phyloP scores from a whole-genome alignment of 257 asterid species.

The Nicotiana paniculata region DNA sequence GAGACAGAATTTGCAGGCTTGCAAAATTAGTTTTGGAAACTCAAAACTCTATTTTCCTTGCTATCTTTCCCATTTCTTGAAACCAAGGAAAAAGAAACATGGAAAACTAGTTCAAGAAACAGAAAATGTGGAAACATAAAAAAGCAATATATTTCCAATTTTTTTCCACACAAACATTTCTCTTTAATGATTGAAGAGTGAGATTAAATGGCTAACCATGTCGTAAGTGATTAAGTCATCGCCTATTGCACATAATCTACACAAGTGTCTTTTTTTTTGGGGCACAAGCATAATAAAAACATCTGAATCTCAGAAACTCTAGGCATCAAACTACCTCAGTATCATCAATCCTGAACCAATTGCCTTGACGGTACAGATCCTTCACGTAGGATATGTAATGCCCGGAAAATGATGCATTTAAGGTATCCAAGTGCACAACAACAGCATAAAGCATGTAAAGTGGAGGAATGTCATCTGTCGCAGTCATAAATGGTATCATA shows the following conservation, averaged over 20 bases:
- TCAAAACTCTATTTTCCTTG: background rate
- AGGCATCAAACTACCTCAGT: constrained; percentile 45
- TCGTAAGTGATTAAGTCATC: background rate
- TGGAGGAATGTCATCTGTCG: constrained; percentile 72
- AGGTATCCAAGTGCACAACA: constrained; percentile 71
- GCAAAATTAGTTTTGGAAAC: background rate
- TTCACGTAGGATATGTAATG: constrained; percentile 74
- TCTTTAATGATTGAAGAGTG: background rate
- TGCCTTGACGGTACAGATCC: constrained; percentile 60
- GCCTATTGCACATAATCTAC: background rate
- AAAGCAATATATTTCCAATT: background rate
- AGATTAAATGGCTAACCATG: background rate
- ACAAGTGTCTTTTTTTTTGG: background rate
- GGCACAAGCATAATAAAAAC: background rate
- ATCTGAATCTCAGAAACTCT: background rate
- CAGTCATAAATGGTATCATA: constrained; percentile 76
- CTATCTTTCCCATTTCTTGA: background rate
- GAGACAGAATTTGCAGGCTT: background rate
- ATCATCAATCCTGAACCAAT: constrained; percentile 79
- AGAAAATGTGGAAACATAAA: background rate
- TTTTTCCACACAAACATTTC: background rate
- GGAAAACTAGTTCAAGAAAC: background rate
- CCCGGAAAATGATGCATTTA: constrained; percentile 72
- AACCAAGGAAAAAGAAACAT: background rate
- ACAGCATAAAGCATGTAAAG: constrained; percentile 77